Evolutionary conservation across 1,284 basidiomycete genomes (phyloP).

Genomic region (Heterobasidion occidentale): DNA sequence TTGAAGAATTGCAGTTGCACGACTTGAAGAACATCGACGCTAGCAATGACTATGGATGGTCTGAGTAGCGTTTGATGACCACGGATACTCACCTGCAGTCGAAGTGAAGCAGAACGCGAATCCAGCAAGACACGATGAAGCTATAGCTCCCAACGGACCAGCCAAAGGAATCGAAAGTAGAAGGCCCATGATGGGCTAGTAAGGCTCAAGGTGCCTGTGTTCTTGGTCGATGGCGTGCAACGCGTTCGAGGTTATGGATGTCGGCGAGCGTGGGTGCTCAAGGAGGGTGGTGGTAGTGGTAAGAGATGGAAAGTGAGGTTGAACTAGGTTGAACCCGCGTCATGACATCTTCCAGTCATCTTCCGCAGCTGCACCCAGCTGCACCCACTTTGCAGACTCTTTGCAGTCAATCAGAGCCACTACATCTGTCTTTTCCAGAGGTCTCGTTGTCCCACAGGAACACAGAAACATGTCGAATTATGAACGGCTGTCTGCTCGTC

Average conservation of each 20-base stretch:
- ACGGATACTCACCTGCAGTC: constrained; percentile 54
- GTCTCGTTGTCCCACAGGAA: no score
- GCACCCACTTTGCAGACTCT: no score
- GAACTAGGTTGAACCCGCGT: neutral
- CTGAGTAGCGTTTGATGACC: neutral
- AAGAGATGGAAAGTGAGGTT: neutral
- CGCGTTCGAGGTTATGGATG: neutral
- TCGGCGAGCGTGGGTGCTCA: neutral
- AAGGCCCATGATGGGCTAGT: constrained; percentile 52
- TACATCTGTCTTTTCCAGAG: no score
- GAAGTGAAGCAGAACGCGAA: constrained; percentile 79
- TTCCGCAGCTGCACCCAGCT: no score
- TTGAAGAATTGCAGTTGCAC: constrained; percentile 98
- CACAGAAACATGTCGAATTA: no score
- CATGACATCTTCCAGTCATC: no score
- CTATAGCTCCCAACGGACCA: constrained; percentile 71
- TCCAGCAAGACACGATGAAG: constrained; percentile 74
- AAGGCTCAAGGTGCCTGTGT: neutral
- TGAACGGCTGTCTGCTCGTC: no score
- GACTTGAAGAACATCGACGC: constrained; percentile 98
- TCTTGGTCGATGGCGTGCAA: neutral
- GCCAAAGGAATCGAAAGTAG: constrained; percentile 84
- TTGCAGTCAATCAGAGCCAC: no score
- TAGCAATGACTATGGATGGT: constrained; percentile 16
- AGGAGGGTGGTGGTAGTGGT: neutral